Evolutionary conservation across 2,329 filamentous ascomycete species (phyloP).

Genomic region (Nemania sp.): DNA sequence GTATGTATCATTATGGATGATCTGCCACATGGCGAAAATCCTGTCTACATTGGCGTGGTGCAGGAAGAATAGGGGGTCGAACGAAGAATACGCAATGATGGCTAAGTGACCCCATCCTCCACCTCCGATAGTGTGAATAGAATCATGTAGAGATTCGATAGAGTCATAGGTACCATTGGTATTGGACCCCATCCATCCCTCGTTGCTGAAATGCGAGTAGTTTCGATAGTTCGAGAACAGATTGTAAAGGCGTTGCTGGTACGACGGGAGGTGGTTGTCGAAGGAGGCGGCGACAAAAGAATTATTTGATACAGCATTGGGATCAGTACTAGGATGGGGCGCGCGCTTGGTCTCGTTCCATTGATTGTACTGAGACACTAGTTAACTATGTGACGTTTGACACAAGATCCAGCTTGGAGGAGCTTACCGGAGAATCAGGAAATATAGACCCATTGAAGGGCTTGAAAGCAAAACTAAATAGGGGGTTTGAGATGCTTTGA

Average conservation of each 20-base stretch:
- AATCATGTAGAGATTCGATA: conserved; percentile 67
- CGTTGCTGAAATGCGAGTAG: conserved; percentile 71
- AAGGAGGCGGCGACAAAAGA: conserved; percentile 57
- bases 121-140: conserved; percentile 60
- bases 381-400: conserved; percentile 12
- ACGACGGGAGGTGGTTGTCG: conserved; percentile 55
- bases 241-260: conserved; percentile 68
- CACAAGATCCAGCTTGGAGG: not conserved
- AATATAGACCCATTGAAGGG: conserved; percentile 64
- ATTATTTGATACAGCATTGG: conserved; percentile 61
- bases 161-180: conserved; percentile 62
- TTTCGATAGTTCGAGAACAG: conserved; percentile 70
- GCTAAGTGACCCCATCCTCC: conserved; percentile 67
- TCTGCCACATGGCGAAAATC: conserved; percentile 77
- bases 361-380: conserved; percentile 53
- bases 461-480: conserved; percentile 64
- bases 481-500: conserved; percentile 63
- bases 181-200: conserved; percentile 58
- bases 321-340: conserved; percentile 48
- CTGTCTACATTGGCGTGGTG: conserved; percentile 80
- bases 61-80: conserved; percentile 79
- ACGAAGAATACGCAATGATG: conserved; percentile 72
- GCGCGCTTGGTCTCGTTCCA: conserved; percentile 66
- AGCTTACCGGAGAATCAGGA: conserved; percentile 62
- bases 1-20: conserved; percentile 70